Conservation (phyloP, 768 basidiomycete genomes). For the Roridomyces roridus region DNA sequence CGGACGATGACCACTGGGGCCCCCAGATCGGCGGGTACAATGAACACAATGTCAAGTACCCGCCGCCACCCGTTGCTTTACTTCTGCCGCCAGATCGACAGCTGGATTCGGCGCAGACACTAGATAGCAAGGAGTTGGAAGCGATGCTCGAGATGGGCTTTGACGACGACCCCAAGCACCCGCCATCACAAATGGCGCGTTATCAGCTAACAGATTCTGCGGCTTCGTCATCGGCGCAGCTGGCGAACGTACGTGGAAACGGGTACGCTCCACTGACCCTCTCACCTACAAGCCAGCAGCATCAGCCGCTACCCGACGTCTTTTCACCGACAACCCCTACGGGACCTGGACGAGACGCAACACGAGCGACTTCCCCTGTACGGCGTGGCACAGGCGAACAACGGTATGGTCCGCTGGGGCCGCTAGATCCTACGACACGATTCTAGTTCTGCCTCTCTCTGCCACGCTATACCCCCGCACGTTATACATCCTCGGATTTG, state of each 20-base stretch:
- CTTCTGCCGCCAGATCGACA: constrained; percentile 45
- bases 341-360: constrained; percentile 19
- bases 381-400: constrained; percentile 37
- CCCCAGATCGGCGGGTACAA: constrained; percentile 95
- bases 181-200: constrained; percentile 52
- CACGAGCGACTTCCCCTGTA: constrained; percentile 17
- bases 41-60: constrained; percentile 78
- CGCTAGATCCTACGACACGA: constrained; percentile 63
- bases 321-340: constrained; percentile 41
- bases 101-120: constrained; percentile 48
- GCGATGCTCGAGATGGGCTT: constrained; percentile 94
- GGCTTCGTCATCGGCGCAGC: constrained; percentile 46
- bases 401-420: constrained; percentile 63
- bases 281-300: constrained; percentile 48
- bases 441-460: constrained; percentile 40
- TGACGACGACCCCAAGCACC: constrained; percentile 69
- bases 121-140: constrained; percentile 82
- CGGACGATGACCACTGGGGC: constrained; percentile 97
- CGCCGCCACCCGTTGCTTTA: constrained; percentile 85
- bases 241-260: constrained; percentile 46
- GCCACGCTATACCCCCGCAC: constrained; percentile 26
- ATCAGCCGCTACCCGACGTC: constrained; percentile 14
- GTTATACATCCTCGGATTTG: constrained; percentile 26
- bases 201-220: constrained; percentile 67
- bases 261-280: constrained; percentile 63